Evolutionary conservation across 1,139 yeast species (phyloP).

Genomic region (Lodderomyces metapsilosis): DNA sequence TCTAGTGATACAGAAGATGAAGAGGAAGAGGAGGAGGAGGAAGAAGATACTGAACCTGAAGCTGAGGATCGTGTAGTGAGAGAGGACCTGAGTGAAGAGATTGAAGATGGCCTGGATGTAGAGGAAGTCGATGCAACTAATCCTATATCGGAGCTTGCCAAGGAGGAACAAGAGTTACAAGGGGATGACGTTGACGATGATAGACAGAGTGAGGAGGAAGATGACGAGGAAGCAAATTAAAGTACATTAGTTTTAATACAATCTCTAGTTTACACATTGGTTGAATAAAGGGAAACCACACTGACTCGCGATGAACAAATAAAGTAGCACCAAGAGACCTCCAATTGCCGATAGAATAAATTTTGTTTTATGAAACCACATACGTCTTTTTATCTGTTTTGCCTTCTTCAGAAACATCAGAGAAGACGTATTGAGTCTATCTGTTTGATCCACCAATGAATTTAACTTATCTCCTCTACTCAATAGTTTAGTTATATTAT

Average conservation of each 20-base stretch:
- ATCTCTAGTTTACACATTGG: constrained; percentile 20
- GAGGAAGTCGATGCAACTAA: constrained; percentile 12
- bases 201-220: constrained; percentile 8
- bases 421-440: constrained; percentile 66
- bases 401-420: constrained; percentile 74
- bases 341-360: constrained; percentile 35
- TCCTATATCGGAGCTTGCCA: constrained; percentile 9
- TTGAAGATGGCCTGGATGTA: constrained; percentile 24
- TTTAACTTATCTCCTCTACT: constrained; percentile 81
- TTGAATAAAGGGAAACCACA: constrained; percentile 52
- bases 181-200: constrained; percentile 12
- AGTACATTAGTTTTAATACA: background rate
- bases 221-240: constrained; percentile 2
- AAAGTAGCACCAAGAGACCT: constrained; percentile 28
- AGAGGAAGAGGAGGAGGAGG: constrained; percentile 12
- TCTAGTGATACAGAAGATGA: constrained; percentile 16
- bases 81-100: constrained; percentile 25
- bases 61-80: constrained; percentile 18
- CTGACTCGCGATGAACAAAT: constrained; percentile 44
- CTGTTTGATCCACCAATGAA: constrained; percentile 77
- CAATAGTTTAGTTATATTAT: constrained; percentile 65
- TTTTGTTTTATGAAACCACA: constrained; percentile 64
- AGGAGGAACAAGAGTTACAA: background rate
- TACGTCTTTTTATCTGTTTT: constrained; percentile 56
- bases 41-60: constrained; percentile 14